Conservation (phyloP, 352 stramenopile genomes). For the Pythium oligandrum region DNA sequence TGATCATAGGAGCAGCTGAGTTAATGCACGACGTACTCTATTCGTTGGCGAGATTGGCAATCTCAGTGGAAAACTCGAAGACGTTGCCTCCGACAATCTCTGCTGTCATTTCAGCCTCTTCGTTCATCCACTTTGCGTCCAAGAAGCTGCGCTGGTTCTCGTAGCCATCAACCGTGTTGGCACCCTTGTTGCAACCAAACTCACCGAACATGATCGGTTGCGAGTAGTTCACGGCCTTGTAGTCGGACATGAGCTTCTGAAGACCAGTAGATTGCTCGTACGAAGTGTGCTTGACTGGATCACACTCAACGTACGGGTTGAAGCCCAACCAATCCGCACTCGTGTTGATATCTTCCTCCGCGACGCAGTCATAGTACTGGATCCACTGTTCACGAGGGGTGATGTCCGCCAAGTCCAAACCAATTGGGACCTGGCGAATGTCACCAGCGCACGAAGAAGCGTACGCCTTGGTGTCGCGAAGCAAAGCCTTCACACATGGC, state of each 20-base stretch:
- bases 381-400: conserved; percentile 48
- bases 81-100: conserved; percentile 70
- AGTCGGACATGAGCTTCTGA: conserved; percentile 59
- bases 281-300: conserved; percentile 40
- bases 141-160: conserved; percentile 63
- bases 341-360: conserved; percentile 49
- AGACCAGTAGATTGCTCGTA: conserved; percentile 58
- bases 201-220: conserved; percentile 71
- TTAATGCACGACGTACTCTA: conserved; percentile 13
- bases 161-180: conserved; percentile 61
- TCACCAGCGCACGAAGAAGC: conserved; percentile 30
- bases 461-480: conserved; percentile 54
- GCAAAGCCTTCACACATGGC: conserved; percentile 60
- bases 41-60: conserved; percentile 42
- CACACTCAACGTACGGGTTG: conserved; percentile 71
- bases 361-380: conserved; percentile 51
- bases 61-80: conserved; percentile 70
- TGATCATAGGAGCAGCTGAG: not conserved
- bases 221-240: conserved; percentile 35
- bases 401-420: conserved; percentile 56
- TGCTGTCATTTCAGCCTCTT: conserved; percentile 55
- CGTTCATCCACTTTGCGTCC: conserved; percentile 77
- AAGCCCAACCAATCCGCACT: conserved; percentile 59
- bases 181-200: conserved; percentile 66
- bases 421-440: conserved; percentile 55